These are phyloP conservation scores for Lentinus tigrinus DNA, from an alignment of 768 basidiomycete genomes.

Conservation along the genomic window DNA sequence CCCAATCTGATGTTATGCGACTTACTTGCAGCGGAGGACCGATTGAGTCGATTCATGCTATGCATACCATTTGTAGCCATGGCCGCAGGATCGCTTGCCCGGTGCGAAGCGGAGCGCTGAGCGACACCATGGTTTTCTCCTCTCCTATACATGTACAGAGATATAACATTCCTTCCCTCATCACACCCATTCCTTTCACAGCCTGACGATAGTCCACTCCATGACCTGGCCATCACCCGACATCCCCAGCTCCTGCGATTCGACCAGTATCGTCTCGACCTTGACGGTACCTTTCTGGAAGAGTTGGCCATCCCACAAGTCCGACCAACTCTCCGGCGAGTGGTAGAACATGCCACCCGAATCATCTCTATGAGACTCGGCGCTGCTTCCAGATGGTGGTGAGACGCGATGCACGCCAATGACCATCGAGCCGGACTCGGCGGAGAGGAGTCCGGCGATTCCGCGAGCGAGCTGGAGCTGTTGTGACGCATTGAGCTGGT, in stretches of 20 bases:
- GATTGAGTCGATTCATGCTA: too few relatives aligned
- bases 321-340: slow-evolving; percentile 25
- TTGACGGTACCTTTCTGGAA: slow-evolving; percentile 20
- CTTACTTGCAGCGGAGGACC: too few relatives aligned
- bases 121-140: too few relatives aligned
- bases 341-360: slow-evolving; percentile 26
- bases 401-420: slow-evolving; percentile 43
- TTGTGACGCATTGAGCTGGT: slow-evolving; percentile 38
- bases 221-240: too few relatives aligned
- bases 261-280: slow-evolving; percentile 2
- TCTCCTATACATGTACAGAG: too few relatives aligned
- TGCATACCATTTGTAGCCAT: too few relatives aligned
- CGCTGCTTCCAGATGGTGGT: slow-evolving; percentile 29
- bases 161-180: too few relatives aligned
- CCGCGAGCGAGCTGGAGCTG: slow-evolving; percentile 41
- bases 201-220: too few relatives aligned
- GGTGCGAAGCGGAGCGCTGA: too few relatives aligned
- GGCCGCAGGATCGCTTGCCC: too few relatives aligned
- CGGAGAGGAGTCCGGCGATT: slow-evolving; percentile 41
- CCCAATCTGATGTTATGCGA: background rate
- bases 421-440: slow-evolving; percentile 42
- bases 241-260: too few relatives aligned
- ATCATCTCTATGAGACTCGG: background rate
- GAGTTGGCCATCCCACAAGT: slow-evolving; percentile 19
- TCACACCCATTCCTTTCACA: too few relatives aligned